Base-by-base conservation (phyloP, 2,329 filamentous ascomycete genomes). In the Sporothrix euskadiensis region DNA sequence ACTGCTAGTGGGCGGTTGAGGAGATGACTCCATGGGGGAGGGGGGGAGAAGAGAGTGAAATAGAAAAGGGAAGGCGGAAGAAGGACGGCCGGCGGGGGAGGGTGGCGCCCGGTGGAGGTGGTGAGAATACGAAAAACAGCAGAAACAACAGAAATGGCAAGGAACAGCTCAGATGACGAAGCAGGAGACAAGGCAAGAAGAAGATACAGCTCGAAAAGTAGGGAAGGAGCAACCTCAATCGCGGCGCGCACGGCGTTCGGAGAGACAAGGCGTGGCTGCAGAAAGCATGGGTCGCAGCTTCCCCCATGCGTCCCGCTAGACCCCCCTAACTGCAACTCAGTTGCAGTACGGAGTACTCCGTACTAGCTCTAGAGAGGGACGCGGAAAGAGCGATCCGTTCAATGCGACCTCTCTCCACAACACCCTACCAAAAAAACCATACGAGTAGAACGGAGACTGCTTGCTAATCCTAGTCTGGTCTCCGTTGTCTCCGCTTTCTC, bases 351-450 rank as follows among this genome's bases (percentile, higher is more conserved):
- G n/a, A n/a, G n/a, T 26, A 8, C 16, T 9, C 52, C 22, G 5
- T 54, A 4, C 9, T 54, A 10, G 3, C 5, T 3, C 56, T 35
- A 35, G 9, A 59, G 6, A 59, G 16, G 30, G 35, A 35, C 56
- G 14, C 41, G 63, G 63, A 66, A 66, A 66, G 63, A 49, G 63
- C 63, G 41, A 47, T 22, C 22, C 35, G 26, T 22, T 14, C 61
- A 66, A 66, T 63, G 19, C 59, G 8, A 63, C 59, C 32, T 63
- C 59, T 61, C 59, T 63, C 59, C 59, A 63, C 59, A 65, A 9
- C 35, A 44, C 59, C 59, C 14, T 12, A 19, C 35, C 35, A 4
- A 35, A 35, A 35, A 8, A 35, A 35, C 35, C 35, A 35, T 5
- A 35, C 44, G 4, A 49, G 26, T 26, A 49, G 10, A 14, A 49